Base-by-base conservation (phyloP, 768 basidiomycete genomes). In the Mycena kentingensis region DNA sequence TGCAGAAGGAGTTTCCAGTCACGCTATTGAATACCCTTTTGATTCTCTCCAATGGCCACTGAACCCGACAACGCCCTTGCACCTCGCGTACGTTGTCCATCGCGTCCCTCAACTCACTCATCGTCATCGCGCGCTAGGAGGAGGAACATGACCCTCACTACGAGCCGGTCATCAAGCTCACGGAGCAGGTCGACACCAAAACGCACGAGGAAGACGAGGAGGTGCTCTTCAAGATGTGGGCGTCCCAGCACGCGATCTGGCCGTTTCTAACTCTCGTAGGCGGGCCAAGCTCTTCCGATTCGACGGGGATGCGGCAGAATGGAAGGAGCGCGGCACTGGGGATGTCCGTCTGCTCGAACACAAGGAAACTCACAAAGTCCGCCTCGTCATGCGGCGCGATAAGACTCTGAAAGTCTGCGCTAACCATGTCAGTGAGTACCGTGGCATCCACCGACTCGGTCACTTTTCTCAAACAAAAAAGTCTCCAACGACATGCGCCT, bases 321-420 rank as follows among this genome's bases (percentile, higher is more conserved):
- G 97, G 97, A 99, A 99, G 71, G 97, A 99, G 75, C 77, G 97
- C 28, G 96, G 96, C 34, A 98, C 95, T 15, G 96, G 96, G 39
- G 93, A 96, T 70, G 94, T 93, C 60, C 88, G 93, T 69, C 80
- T 99, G 51, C 84, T 99, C 58, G 76, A 84, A 63, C 91, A 97
- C 79, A 93, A 88, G 72, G 84, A 84, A 66, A 88, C 87, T 44
- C 86, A 88, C 78, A 98, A 95, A 74, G 80, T 96, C 65, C 83
- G 97, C 57, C 83, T 99, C 57, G 93, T 99, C 70, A 99, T 99
- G 97, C 81, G 96, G 76, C 90, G 97, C 73, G 97, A 99, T 81
- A 98, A 98, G 85, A 99, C 97, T 42, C 81, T 93, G 73, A 98
- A 99, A 73, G 95, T 98, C 74, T 98, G 97, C 73, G 97, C 97